A percentile compares a stretch with the other conserved stretches of the same genome.
phyloP scores from a whole-genome alignment of 2,329 filamentous ascomycete species.

The Aspergillus fischeri region DNA sequence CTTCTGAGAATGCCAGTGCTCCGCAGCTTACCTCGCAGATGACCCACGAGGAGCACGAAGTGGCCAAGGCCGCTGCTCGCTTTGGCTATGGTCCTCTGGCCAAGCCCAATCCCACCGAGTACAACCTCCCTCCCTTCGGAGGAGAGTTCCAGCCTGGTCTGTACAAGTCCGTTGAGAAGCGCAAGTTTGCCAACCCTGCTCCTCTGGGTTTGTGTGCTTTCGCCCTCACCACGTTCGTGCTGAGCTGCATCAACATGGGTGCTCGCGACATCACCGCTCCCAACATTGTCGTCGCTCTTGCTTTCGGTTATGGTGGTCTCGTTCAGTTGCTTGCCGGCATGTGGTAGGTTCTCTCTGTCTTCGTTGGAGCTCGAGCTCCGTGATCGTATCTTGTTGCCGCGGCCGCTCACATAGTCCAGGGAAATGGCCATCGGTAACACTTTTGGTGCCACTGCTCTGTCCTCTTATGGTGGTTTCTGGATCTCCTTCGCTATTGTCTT shows the following conservation, averaged over 20 bases:
- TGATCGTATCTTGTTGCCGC: neutral
- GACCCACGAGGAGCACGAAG: constrained; percentile 35
- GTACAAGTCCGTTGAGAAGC: constrained; percentile 59
- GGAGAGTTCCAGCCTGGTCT: constrained; percentile 70
- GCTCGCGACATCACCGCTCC: constrained; percentile 57
- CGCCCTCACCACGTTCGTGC: constrained; percentile 76
- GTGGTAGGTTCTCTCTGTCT: constrained; percentile 57
- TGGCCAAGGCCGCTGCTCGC: constrained; percentile 42
- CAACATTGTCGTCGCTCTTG: constrained; percentile 65
- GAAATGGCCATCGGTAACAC: constrained; percentile 87
- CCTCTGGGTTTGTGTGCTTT: constrained; percentile 74
- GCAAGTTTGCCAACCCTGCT: constrained; percentile 75
- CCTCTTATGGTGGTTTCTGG: constrained; percentile 83
- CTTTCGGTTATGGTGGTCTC: constrained; percentile 72
- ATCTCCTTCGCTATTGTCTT: constrained; percentile 68
- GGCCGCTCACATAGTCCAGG: constrained; percentile 44
- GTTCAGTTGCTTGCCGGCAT: constrained; percentile 79
- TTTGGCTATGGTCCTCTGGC: constrained; percentile 52
- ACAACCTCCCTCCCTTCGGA: constrained; percentile 60
- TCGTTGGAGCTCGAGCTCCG: neutral
- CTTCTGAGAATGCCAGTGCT: neutral
- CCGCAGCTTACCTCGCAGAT: constrained; percentile 6
- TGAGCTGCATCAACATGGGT: constrained; percentile 69
- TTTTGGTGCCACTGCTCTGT: constrained; percentile 75
- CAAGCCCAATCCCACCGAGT: constrained; percentile 43